Conservation (phyloP, 1,284 basidiomycete genomes). For the Papiliotrema flavescens region DNA sequence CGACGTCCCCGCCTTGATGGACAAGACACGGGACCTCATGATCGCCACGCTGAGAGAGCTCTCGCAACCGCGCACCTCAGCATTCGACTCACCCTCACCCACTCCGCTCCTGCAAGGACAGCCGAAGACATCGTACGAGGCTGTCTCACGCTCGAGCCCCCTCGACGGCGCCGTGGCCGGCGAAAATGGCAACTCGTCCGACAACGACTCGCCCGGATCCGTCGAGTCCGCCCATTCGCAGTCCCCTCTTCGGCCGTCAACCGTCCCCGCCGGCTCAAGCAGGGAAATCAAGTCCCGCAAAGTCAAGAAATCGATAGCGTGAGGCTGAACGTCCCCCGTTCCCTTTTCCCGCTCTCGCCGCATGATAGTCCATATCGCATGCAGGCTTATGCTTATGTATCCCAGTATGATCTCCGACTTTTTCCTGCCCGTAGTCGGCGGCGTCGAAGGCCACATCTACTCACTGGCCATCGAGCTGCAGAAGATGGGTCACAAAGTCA, state of each 20-base stretch:
- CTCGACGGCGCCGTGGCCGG: slow-evolving; percentile 1
- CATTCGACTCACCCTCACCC: slow-evolving; percentile 12
- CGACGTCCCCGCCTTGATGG: slow-evolving; percentile 51
- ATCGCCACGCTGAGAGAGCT: slow-evolving; percentile 43
- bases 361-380: neutral
- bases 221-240: slow-evolving; percentile 2
- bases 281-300: slow-evolving; percentile 2
- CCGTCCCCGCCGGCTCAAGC: slow-evolving; percentile 2
- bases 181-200: neutral
- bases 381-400: slow-evolving; percentile 32
- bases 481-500: slow-evolving; percentile 81
- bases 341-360: neutral
- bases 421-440: slow-evolving; percentile 91
- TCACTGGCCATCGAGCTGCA: slow-evolving; percentile 83
- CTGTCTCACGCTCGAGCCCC: neutral
- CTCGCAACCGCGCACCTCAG: slow-evolving; percentile 12
- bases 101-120: slow-evolving; percentile 19
- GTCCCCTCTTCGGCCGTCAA: too few relatives aligned
- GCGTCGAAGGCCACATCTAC: slow-evolving; percentile 96
- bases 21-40: slow-evolving; percentile 50
- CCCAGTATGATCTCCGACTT: slow-evolving; percentile 86
- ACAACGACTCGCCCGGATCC: neutral
- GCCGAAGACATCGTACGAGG: neutral
- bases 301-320: slow-evolving; percentile 23
- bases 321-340: slow-evolving; percentile 14